Evolutionary conservation across 768 basidiomycete species (phyloP), one percentile per base, ranked within the genome.

Genomic region (Lactifluus pinguis): DNA sequence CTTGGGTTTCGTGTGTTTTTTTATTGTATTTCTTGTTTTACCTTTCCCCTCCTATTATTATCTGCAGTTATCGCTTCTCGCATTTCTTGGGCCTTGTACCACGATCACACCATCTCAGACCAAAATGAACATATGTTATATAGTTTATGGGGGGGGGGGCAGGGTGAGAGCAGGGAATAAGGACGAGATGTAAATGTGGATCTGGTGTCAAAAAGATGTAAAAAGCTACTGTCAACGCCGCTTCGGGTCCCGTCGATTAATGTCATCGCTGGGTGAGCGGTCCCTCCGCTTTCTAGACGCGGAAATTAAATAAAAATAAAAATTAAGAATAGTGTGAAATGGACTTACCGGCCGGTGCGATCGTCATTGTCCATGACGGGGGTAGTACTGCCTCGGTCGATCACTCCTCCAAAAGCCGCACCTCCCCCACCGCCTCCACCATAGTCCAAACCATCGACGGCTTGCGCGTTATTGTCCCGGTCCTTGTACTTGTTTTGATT

Each of bases 401-500:
- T 47, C 45, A 19, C 53, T 11, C 36, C 61, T n/a, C 21, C 61
- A 19, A 57, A 57, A 6, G 57, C 64, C 2, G 64, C 71, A 6
- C 64, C 68, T 4, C 59, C 66, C 25, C 66, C 73, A 0, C 66
- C 68, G 6, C 72, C 72, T 5, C 85, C 89, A 2, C 89, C 90
- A 66, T 93, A 93, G 70, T 93, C 91, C 68, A 93, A 72, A n/a
- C 91, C 90, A 69, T 92, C 90, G 13, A 90, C 88, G 30, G 89
- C 89, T 61, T 89, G 86, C 1, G 88, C 87, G 68, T 89, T 89
- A 15, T 83, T 84, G 68, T 92, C 90, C 45, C 89, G 80, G 71
- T 93, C 91, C 76, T 92, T 92, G 75, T 93, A 92, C 69, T 90
- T 90, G 69, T 89, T 89, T 72, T 89, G 87, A 70, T 92, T 92